phyloP scores from a whole-genome alignment of 2,329 filamentous ascomycete genomes.

The Hymenoscyphus salicellus region DNA sequence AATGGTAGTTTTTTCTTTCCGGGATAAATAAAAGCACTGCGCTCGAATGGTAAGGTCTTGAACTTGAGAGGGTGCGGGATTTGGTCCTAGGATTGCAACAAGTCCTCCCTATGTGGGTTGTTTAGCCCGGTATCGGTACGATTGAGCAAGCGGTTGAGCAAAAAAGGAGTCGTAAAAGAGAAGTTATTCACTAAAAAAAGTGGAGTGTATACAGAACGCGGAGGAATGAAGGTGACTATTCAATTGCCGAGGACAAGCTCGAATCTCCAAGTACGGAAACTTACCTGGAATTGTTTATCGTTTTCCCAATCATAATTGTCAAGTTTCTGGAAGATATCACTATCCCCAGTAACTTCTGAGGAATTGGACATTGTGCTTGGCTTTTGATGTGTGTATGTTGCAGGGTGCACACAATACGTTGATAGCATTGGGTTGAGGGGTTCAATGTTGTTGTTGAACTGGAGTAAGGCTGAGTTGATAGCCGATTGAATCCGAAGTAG shows the following conservation, averaged over 20 bases:
- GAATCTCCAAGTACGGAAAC: conserved; percentile 10
- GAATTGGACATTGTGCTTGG: background rate
- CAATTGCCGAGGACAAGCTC: conserved; percentile 22
- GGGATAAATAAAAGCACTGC: conserved; percentile 66
- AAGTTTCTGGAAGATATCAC: conserved; percentile 56
- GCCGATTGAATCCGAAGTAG: no score
- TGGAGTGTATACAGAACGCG: background rate
- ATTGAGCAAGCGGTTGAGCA: background rate
- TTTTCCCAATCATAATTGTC: conserved; percentile 65
- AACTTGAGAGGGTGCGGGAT: conserved; percentile 52
- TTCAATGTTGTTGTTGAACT: no score
- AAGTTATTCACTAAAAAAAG: background rate
- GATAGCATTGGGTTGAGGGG: conserved; percentile 1
- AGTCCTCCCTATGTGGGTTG: conserved; percentile 50
- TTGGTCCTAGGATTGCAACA: conserved; percentile 59
- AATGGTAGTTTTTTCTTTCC: conserved; percentile 48
- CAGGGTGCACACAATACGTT: background rate
- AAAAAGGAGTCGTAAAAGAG: background rate
- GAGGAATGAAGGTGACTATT: background rate
- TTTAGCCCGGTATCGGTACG: background rate
- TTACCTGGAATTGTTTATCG: conserved; percentile 65
- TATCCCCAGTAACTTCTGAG: conserved; percentile 25
- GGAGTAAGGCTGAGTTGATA: conserved; percentile 1
- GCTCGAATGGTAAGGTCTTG: conserved; percentile 61
- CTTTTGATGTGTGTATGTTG: conserved; percentile 1